Evolutionary conservation across 1,284 basidiomycete genomes (phyloP), one percentile per base, ranked within the genome.

Genomic region (Wolfiporia cocos): DNA sequence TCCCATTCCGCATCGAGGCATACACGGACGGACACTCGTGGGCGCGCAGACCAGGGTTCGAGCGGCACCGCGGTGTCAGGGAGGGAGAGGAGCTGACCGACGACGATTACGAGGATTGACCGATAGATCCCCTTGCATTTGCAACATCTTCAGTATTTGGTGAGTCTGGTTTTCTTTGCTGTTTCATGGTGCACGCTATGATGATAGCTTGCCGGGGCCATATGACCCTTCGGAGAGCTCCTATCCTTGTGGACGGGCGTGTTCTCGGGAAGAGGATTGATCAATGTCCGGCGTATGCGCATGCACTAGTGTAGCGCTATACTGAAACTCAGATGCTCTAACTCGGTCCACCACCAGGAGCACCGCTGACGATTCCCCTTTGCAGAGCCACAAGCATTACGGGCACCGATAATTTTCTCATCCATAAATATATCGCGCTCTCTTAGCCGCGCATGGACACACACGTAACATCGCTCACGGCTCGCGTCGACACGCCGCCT

Each of bases 11-110:
- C 5, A 74, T 89, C 20, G 76, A 79, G 37, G 92, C 94, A 0
- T 86, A 87, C 46, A 87, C 87, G 0, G 86, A 97, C 57, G 96
- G 96, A 1, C 79, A 81, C 56, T 71, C 78, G 0, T 99, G 85
- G 85, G 78, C 82, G 5, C 79, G 91, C 32, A 65, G 73, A 29
- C 64, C 73, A 9, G 87, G 90, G 7, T 70, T 72, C 45, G 70
- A 74, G 29, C 60, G 68, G 12, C 86, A 88, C 51, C 54, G 59
- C 4, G 85, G 86, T 12, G 55, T 88, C 1, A 60, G 71, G 32
- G 66, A 66, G 24, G 82, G 80, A 2, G 85, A 88, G 46, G 85
- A 86, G 52, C 63, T 86, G 31, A 88, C 85, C 1, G 85, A 88
- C 52, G 81, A 81, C 6, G 81, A 85, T 10, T 77, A 66, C 30